Conservation (phyloP, 768 basidiomycete genomes). For the Scleroderma bovista region DNA sequence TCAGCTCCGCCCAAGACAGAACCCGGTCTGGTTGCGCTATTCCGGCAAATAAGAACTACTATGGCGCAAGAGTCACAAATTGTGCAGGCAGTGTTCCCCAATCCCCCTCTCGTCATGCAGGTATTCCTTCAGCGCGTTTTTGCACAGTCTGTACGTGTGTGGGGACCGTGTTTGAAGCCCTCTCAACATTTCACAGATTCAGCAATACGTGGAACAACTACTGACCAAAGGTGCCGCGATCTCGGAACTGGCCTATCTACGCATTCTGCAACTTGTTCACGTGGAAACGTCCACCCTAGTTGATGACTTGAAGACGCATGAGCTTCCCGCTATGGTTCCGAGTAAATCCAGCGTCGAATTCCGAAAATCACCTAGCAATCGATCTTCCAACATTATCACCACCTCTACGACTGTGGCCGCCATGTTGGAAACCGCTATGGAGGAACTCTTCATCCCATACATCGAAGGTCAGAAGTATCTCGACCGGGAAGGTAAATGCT, state of each 20-base stretch:
- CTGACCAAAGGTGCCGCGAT: constrained; percentile 67
- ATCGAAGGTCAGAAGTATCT: constrained; percentile 89
- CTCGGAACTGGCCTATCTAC: constrained; percentile 87
- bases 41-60: constrained; percentile 82
- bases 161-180: not conserved
- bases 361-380: constrained; percentile 44
- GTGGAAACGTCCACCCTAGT: constrained; percentile 71
- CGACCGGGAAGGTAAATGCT: constrained; percentile 82
- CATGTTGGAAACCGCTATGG: constrained; percentile 95
- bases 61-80: constrained; percentile 97
- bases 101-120: constrained; percentile 94
- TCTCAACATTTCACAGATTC: constrained; percentile 55
- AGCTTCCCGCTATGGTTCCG: constrained; percentile 63
- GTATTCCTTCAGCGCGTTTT: constrained; percentile 97
- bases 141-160: constrained; percentile 78
- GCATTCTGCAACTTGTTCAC: constrained; percentile 85
- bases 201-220: constrained; percentile 91
- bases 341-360: constrained; percentile 57
- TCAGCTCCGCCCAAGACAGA: constrained; percentile 72
- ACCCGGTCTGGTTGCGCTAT: constrained; percentile 70
- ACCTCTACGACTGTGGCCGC: constrained; percentile 50
- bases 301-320: constrained; percentile 89
- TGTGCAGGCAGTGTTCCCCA: constrained; percentile 97
- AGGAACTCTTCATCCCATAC: constrained; percentile 93
- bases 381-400: constrained; percentile 36